Evolutionary conservation across 2,329 filamentous ascomycete species (phyloP).

Genomic region (Aureobasidium melanogenum): DNA sequence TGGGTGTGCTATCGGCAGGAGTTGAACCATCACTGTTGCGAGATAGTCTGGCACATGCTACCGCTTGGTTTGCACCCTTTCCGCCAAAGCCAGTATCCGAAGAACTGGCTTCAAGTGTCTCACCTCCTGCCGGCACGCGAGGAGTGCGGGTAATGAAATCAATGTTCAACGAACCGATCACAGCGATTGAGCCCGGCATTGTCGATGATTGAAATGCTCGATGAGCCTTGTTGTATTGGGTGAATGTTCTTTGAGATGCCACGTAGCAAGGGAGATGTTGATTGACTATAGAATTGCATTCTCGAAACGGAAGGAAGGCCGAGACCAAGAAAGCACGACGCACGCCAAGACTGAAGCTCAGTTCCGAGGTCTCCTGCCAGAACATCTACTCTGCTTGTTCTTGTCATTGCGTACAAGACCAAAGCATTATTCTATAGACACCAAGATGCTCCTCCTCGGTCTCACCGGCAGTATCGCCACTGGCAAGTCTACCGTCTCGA

Average conservation of each 20-base stretch:
- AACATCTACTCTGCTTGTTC: not conserved
- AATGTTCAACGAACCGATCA: conserved; percentile 89
- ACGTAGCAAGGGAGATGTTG: not conserved
- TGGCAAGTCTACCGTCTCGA: conserved; percentile 92
- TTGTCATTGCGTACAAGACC: not conserved
- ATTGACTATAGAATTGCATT: not conserved
- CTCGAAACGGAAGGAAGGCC: not conserved
- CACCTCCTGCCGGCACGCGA: conserved; percentile 73
- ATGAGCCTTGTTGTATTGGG: not conserved
- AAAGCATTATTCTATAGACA: not conserved
- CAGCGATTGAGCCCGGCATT: conserved; percentile 48
- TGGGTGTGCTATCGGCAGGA: conserved; percentile 20
- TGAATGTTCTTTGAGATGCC: not conserved
- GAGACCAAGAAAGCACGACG: conserved; percentile 1
- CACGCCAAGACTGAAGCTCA: not conserved
- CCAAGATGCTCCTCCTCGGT: conserved; percentile 79
- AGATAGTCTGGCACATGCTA: conserved; percentile 70
- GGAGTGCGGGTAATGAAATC: conserved; percentile 85
- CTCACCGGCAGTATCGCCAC: conserved; percentile 96
- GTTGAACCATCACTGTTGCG: conserved; percentile 22
- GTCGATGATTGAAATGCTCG: not conserved
- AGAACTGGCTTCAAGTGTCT: conserved; percentile 72
- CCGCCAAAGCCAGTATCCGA: conserved; percentile 79
- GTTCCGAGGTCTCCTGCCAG: not conserved
- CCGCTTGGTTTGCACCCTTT: conserved; percentile 93